phyloP scores from a whole-genome alignment of 192 early-diverging fungal genomes.

The Phycomyces nitens region DNA sequence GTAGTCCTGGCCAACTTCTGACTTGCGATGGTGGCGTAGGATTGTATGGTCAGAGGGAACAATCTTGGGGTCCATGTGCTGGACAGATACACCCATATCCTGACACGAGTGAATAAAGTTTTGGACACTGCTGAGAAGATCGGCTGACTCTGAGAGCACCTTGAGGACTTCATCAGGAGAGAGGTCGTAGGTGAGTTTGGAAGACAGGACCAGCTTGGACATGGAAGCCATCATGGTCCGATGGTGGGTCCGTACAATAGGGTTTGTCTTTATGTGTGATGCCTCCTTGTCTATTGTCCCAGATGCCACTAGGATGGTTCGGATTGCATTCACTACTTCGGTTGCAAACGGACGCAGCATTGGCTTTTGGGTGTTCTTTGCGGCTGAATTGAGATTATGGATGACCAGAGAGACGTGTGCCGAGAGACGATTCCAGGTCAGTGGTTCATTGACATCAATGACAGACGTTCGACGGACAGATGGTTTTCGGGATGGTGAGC shows the following conservation, averaged over 20 bases:
- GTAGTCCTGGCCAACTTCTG: background rate
- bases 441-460: conserved; percentile 23
- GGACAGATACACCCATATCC: conserved; percentile 30
- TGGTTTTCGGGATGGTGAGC: conserved; percentile 20
- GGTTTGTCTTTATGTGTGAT: conserved; percentile 60
- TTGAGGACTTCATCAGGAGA: conserved; percentile 23
- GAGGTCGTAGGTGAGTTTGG: conserved; percentile 1
- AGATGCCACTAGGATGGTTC: conserved; percentile 82
- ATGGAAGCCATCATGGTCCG: conserved; percentile 74
- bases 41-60: conserved; percentile 8
- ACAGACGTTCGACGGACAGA: conserved; percentile 2
- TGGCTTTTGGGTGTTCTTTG: conserved; percentile 47
- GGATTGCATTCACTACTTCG: conserved; percentile 71
- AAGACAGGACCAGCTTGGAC: conserved; percentile 50
- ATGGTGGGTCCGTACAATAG: conserved; percentile 64
- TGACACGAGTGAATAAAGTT: conserved; percentile 63
- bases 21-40: background rate
- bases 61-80: conserved; percentile 40
- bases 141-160: conserved; percentile 70
- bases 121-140: conserved; percentile 71
- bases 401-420: conserved; percentile 46
- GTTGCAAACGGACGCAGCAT: conserved; percentile 55
- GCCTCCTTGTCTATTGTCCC: conserved; percentile 69
- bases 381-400: conserved; percentile 50
- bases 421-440: conserved; percentile 53